Percentiles rank a stretch among this genome's conserved stretches.
These are phyloP conservation scores for Triticum urartu DNA, from an alignment of 176 grass and related monocot species.

Conservation along the genomic window DNA sequence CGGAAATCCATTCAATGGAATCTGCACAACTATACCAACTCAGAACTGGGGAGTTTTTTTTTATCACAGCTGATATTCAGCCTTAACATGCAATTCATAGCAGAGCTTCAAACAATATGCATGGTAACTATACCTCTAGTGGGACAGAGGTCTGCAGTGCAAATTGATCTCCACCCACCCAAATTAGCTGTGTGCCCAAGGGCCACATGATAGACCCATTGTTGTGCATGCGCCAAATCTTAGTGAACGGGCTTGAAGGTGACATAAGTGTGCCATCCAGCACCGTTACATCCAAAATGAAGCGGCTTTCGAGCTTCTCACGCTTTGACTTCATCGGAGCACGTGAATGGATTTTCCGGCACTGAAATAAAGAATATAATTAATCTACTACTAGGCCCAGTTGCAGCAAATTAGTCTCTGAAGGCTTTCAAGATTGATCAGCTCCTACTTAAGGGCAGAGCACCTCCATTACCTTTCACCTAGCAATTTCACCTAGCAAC, in stretches of 20 bases:
- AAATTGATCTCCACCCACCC: slow-evolving; percentile 89
- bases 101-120: background rate
- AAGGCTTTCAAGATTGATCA: background rate
- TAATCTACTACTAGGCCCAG: background rate
- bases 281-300: slow-evolving; percentile 87
- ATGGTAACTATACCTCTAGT: slow-evolving; percentile 65
- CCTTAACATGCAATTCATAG: slow-evolving; percentile 7
- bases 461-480: background rate
- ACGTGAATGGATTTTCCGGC: slow-evolving; percentile 33
- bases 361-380: slow-evolving; percentile 27
- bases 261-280: slow-evolving; percentile 75
- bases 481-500: slow-evolving; percentile 5
- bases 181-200: slow-evolving; percentile 70
- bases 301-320: slow-evolving; percentile 81
- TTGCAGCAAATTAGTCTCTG: background rate
- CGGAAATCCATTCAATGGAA: slow-evolving; percentile 67
- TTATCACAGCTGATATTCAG: background rate
- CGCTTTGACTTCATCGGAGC: slow-evolving; percentile 37
- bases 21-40: slow-evolving; percentile 42
- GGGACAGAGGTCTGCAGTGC: slow-evolving; percentile 40
- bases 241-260: slow-evolving; percentile 75
- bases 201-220: slow-evolving; percentile 75
- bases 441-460: background rate
- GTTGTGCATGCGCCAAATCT: slow-evolving; percentile 96
- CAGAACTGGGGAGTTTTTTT: background rate